Conservation (phyloP, 176 grass and related monocot species). For the Triticum timopheevii region DNA sequence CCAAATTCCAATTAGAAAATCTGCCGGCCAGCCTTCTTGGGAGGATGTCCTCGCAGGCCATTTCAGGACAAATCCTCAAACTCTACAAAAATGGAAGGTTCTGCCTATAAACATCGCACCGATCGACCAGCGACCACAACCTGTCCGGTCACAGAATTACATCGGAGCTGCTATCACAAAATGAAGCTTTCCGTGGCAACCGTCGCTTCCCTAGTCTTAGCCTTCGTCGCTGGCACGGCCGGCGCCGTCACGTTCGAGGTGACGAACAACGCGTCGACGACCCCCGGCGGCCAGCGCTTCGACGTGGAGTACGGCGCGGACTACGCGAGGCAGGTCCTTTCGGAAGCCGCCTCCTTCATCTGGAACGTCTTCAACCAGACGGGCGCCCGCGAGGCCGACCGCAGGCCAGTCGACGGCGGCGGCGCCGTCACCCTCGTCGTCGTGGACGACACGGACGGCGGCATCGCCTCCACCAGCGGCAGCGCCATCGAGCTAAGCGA, state of each 20-base stretch:
- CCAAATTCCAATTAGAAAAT: neutral
- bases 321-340: neutral
- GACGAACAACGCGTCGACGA: slow-evolving; percentile 45
- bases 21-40: neutral
- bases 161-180: neutral
- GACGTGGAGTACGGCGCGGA: neutral
- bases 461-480: neutral
- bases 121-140: neutral
- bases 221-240: neutral
- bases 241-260: slow-evolving; percentile 38
- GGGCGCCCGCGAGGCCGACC: neutral
- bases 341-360: neutral
- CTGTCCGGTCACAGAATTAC: neutral
- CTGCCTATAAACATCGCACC: neutral
- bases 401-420: neutral
- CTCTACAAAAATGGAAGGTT: neutral
- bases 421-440: neutral
- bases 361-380: slow-evolving; percentile 3
- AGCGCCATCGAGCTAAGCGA: slow-evolving; percentile 1
- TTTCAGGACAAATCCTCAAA: neutral
- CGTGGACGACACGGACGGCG: neutral
- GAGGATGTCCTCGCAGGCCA: neutral
- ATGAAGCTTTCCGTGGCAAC: neutral
- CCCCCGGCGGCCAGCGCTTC: slow-evolving; percentile 38
- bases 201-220: neutral